Conservation (phyloP, 345 rosid genomes). For the Salix viminalis region DNA sequence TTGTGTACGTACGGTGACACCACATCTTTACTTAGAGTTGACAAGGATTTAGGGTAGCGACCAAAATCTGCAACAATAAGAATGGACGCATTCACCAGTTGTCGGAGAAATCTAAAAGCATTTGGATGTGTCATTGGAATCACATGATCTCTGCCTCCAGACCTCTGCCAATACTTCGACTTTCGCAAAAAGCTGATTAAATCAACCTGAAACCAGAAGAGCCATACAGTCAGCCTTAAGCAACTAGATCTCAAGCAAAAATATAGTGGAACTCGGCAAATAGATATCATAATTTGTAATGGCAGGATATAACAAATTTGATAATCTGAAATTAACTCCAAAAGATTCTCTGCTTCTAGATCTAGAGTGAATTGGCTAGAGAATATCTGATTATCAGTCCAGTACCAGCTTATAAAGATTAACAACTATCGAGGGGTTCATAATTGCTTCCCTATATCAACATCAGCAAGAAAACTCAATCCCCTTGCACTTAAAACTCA, state of each 20-base stretch:
- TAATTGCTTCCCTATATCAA: no score
- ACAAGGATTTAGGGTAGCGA: conserved; percentile 62
- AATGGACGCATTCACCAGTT: conserved; percentile 77
- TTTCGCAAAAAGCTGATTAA: conserved; percentile 52
- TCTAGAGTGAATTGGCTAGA: no score
- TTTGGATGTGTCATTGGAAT: conserved; percentile 99
- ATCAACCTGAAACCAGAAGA: conserved; percentile 60
- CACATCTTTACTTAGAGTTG: conserved; percentile 79
- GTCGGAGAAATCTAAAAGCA: conserved; percentile 90
- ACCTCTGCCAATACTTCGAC: conserved; percentile 89
- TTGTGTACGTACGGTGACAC: conserved; percentile 92
- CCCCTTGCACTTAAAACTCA: no score
- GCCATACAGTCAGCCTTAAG: conserved; percentile 9
- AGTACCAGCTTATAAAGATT: no score
- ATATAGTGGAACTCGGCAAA: neutral
- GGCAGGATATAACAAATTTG: neutral
- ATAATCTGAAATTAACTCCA: neutral
- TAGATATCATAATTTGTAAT: neutral
- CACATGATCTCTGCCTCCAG: conserved; percentile 91
- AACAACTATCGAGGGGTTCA: no score
- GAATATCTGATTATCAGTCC: no score
- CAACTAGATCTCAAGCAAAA: neutral
- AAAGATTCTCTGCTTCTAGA: no score
- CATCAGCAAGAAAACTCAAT: no score
- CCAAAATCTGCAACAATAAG: conserved; percentile 90